These are phyloP conservation scores for Chytriomyces confervae DNA, from an alignment of 192 early-diverging fungal species.

Conservation along the genomic window DNA sequence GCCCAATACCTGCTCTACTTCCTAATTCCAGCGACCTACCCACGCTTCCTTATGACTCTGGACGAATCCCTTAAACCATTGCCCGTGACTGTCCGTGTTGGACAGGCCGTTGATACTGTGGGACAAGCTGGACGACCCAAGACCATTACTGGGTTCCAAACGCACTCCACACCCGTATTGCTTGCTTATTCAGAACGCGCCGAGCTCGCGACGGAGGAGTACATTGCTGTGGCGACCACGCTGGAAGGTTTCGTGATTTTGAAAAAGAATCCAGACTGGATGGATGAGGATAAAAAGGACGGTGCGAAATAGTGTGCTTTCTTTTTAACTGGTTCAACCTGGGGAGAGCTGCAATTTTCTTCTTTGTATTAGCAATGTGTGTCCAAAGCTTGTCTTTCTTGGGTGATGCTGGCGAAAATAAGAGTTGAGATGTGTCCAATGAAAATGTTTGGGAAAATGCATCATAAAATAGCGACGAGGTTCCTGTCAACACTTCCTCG, in stretches of 20 bases:
- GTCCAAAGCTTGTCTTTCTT: too few species aligned
- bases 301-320: constrained; percentile 28
- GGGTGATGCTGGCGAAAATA: too few species aligned
- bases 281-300: constrained; percentile 48
- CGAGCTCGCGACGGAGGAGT: constrained; percentile 98
- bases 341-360: too few species aligned
- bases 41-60: constrained; percentile 96
- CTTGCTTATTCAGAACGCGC: constrained; percentile 95
- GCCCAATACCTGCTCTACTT: constrained; percentile 94
- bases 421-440: too few species aligned
- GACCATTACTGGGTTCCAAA: constrained; percentile 99
- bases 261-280: constrained; percentile 78
- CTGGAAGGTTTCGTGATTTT: constrained; percentile 97
- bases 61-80: constrained; percentile 86
- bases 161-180: constrained; percentile 96
- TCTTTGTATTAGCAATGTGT: too few species aligned
- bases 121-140: constrained; percentile 98
- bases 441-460: too few species aligned
- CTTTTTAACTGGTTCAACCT: background rate
- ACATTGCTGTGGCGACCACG: constrained; percentile 79
- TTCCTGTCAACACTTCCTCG: too few species aligned
- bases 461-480: too few species aligned
- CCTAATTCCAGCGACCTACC: constrained; percentile 93
- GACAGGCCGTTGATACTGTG: constrained; percentile 98
- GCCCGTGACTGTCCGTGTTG: constrained; percentile 91